Evolutionary conservation across 768 basidiomycete genomes (phyloP).

Genomic region (Tulasnella sp.): DNA sequence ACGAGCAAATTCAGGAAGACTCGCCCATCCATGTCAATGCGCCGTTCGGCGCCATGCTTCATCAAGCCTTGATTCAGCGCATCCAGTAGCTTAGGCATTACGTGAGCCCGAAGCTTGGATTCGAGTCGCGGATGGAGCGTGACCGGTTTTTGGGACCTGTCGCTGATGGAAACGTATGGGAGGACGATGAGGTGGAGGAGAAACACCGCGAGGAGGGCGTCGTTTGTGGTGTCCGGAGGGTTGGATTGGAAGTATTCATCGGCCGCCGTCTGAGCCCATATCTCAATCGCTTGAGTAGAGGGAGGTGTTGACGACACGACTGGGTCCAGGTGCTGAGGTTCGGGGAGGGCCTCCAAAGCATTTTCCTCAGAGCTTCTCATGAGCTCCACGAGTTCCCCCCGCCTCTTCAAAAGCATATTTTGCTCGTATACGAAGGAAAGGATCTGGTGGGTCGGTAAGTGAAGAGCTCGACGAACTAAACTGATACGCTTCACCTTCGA

Average conservation of each 20-base stretch:
- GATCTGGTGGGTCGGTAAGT: slow-evolving; percentile 49
- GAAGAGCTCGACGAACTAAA: background rate
- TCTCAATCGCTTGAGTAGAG: background rate
- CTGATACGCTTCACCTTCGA: slow-evolving; percentile 54
- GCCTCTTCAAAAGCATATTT: background rate
- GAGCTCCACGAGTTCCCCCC: background rate
- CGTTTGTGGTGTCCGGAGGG: slow-evolving; percentile 41
- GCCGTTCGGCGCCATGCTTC: slow-evolving; percentile 45
- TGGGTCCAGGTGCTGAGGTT: background rate
- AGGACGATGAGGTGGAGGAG: slow-evolving; percentile 50
- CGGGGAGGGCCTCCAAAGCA: background rate
- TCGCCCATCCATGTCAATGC: slow-evolving; percentile 53
- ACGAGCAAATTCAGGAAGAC: slow-evolving; percentile 52
- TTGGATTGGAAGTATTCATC: slow-evolving; percentile 20
- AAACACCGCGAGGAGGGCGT: slow-evolving; percentile 41
- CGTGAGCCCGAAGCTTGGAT: slow-evolving; percentile 43
- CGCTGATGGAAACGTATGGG: slow-evolving; percentile 40
- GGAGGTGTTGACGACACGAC: background rate
- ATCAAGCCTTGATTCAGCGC: slow-evolving; percentile 42
- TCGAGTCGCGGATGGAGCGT: slow-evolving; percentile 43
- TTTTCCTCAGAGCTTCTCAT: background rate
- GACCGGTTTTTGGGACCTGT: slow-evolving; percentile 39
- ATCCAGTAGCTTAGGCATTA: slow-evolving; percentile 51
- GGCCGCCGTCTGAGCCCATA: background rate
- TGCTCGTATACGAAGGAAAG: slow-evolving; percentile 58